phyloP scores from a whole-genome alignment of 257 asterid species.

The Leonotis leonurus region DNA sequence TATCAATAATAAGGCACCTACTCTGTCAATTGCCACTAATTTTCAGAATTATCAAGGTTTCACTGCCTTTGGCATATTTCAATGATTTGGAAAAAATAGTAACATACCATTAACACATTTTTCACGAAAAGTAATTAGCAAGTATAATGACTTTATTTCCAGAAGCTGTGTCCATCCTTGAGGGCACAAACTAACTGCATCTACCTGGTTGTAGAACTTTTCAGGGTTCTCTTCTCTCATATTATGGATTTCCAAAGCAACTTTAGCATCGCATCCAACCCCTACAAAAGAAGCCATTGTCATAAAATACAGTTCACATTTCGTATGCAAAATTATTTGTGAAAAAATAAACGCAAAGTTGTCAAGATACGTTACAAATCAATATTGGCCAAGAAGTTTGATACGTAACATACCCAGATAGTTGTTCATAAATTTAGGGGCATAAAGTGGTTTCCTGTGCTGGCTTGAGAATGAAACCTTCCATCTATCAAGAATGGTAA shows the following conservation, averaged over 20 bases:
- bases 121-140: too few species aligned
- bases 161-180: constrained; percentile 1
- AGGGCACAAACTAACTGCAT: neutral
- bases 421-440: constrained; percentile 80
- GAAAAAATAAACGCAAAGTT: constrained; percentile 8
- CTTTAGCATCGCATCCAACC: constrained; percentile 99
- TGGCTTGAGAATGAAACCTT: constrained; percentile 62
- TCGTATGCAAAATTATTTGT: neutral
- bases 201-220: constrained; percentile 95
- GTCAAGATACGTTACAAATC: constrained; percentile 2
- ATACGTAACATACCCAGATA: constrained; percentile 70
- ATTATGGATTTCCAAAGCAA: constrained; percentile 95
- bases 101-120: neutral
- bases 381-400: constrained; percentile 3
- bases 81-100: neutral
- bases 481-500: constrained; percentile 98
- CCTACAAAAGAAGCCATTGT: constrained; percentile 40
- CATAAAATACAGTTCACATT: neutral
- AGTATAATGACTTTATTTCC: neutral
- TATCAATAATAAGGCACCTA: neutral
- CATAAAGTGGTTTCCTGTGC: constrained; percentile 55
- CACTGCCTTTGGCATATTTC: neutral
- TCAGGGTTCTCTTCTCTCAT: constrained; percentile 99
- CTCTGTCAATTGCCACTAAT: neutral
- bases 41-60: neutral